A percentile compares a stretch with the other conserved stretches of the same genome.
These are phyloP conservation scores for Canavalia ensiformis DNA, from an alignment of 306 rosid species.

Conservation along the genomic window DNA sequence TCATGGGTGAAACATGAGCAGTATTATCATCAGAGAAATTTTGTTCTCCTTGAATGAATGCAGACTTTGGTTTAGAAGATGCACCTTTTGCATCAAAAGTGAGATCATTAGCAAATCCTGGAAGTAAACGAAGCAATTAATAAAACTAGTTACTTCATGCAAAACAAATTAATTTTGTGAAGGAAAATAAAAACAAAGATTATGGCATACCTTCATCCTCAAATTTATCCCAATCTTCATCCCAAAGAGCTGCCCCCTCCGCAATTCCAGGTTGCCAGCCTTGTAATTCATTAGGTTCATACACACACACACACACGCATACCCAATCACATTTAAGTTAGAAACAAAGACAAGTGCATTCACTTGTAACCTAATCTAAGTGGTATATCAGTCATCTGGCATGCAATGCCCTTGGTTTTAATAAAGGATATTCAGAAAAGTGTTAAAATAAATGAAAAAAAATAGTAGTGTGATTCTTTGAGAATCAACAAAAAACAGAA, in stretches of 20 bases:
- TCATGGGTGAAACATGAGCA: slow-evolving; percentile 59
- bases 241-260: slow-evolving; percentile 89
- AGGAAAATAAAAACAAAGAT: not conserved
- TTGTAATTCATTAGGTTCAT: slow-evolving; percentile 51
- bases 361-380: slow-evolving; percentile 26
- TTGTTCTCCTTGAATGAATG: slow-evolving; percentile 58
- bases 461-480: slow-evolving; percentile 23
- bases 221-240: slow-evolving; percentile 99
- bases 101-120: slow-evolving; percentile 90
- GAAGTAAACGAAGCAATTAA: slow-evolving; percentile 49
- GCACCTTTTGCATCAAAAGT: slow-evolving; percentile 54
- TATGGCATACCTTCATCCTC: slow-evolving; percentile 88
- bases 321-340: slow-evolving; percentile 29
- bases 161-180: not conserved
- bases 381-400: slow-evolving; percentile 31
- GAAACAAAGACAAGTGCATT: slow-evolving; percentile 44
- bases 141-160: slow-evolving; percentile 21
- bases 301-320: slow-evolving; percentile 22
- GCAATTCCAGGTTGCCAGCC: slow-evolving; percentile 97
- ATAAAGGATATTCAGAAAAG: slow-evolving; percentile 1
- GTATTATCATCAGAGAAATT: slow-evolving; percentile 63
- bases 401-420: slow-evolving; percentile 33
- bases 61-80: slow-evolving; percentile 61
- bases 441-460: slow-evolving; percentile 14
- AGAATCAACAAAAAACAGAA: slow-evolving; percentile 38